Percentiles rank a stretch among this genome's conserved stretches.
phyloP scores from a whole-genome alignment of 2,329 filamentous ascomycete species.

The Fusarium neocosmosporiellum region DNA sequence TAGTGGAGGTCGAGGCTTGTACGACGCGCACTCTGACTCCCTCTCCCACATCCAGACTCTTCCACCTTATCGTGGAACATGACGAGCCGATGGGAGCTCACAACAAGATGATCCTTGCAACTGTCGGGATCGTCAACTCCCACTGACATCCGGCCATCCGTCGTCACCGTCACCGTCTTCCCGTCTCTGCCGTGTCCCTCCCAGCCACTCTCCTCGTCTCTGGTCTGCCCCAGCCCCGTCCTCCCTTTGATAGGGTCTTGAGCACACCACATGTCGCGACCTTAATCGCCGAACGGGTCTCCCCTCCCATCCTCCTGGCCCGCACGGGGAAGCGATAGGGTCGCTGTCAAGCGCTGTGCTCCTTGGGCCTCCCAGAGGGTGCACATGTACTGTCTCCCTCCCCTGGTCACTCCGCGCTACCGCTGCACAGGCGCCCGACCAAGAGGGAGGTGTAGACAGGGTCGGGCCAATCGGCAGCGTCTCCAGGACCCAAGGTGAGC shows the following conservation, averaged over 20 bases:
- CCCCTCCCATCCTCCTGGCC: slow-evolving; percentile 13
- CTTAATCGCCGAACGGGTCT: slow-evolving; percentile 32
- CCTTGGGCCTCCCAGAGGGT: not conserved
- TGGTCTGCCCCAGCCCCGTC: slow-evolving; percentile 31
- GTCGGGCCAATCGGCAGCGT: slow-evolving; percentile 36
- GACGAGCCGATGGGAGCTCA: not conserved
- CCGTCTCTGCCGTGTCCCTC: slow-evolving; percentile 7
- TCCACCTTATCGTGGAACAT: not conserved
- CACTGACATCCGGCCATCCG: slow-evolving; percentile 27
- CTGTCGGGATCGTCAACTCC: slow-evolving; percentile 22
- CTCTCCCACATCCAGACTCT: not conserved
- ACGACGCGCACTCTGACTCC: not conserved
- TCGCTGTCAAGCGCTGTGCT: not conserved
- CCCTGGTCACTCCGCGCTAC: slow-evolving; percentile 17
- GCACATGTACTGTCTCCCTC: not conserved
- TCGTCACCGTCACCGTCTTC: slow-evolving; percentile 5
- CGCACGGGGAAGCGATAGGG: slow-evolving; percentile 23
- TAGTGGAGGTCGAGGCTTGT: not conserved
- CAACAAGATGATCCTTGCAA: slow-evolving; percentile 1
- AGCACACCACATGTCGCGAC: slow-evolving; percentile 42
- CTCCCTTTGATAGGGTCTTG: slow-evolving; percentile 40
- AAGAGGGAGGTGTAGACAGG: slow-evolving; percentile 6
- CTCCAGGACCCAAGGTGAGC: slow-evolving; percentile 16
- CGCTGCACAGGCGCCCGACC: slow-evolving; percentile 43
- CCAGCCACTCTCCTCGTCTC: slow-evolving; percentile 18